Evolutionary conservation across 176 grass and related monocot species (phyloP).

Genomic region (Oryza nivara): DNA sequence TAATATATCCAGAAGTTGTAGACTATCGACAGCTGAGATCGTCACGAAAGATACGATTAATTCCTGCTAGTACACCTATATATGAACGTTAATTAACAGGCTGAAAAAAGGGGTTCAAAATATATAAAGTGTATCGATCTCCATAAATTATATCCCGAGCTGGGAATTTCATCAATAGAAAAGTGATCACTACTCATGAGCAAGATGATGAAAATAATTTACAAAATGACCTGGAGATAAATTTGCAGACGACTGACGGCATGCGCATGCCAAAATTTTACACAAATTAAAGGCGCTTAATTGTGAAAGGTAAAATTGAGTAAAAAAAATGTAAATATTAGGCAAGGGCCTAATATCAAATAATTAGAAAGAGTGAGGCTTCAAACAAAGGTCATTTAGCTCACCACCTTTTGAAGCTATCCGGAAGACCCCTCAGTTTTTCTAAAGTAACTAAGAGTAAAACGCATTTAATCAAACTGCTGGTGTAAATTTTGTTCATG

Average conservation of each 20-base stretch:
- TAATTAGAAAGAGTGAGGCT: too few species aligned
- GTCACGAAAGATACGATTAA: too few species aligned
- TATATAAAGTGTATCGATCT: too few species aligned
- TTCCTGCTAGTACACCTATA: too few species aligned
- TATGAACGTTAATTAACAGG: too few species aligned
- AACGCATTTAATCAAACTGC: background rate
- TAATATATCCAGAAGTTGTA: too few species aligned
- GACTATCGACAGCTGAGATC: too few species aligned
- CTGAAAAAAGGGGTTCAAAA: too few species aligned
- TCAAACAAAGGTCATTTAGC: too few species aligned
- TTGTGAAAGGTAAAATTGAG: constrained; percentile 41
- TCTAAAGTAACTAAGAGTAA: background rate
- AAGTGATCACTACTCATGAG: constrained; percentile 7
- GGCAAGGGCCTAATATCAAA: too few species aligned
- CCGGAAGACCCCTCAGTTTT: too few species aligned
- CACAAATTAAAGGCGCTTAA: background rate
- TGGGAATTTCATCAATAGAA: constrained; percentile 42
- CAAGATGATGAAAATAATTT: constrained; percentile 22
- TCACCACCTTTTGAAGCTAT: too few species aligned
- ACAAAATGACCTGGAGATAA: constrained; percentile 20
- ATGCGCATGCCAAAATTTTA: constrained; percentile 25
- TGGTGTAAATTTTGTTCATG: background rate
- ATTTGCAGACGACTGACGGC: constrained; percentile 31
- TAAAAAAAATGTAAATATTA: background rate
- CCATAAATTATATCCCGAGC: constrained; percentile 6